Conservation (phyloP, 352 stramenopile species). For the Phytophthora multivora region DNA sequence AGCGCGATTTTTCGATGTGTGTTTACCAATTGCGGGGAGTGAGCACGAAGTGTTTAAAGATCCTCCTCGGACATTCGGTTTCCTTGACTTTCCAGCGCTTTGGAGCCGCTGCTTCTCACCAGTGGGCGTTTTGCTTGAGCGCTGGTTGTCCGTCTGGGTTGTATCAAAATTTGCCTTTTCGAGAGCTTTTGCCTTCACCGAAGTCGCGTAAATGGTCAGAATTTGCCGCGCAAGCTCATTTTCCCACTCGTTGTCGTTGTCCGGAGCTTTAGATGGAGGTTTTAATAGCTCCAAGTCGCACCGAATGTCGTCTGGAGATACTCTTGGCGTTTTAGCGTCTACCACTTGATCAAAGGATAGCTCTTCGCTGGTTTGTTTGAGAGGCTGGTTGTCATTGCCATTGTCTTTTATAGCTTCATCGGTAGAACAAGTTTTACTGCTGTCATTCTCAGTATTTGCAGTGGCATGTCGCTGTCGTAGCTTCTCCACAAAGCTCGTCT, state of each 20-base stretch:
- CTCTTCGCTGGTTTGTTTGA: not conserved
- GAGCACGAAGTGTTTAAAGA: constrained; percentile 20
- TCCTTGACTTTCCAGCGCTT: not conserved
- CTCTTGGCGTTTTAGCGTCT: not conserved
- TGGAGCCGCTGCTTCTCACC: constrained; percentile 1
- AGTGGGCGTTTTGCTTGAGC: not conserved
- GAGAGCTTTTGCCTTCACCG: constrained; percentile 61
- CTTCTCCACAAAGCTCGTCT: constrained; percentile 36
- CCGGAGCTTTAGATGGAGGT: constrained; percentile 48
- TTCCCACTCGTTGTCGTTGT: constrained; percentile 87
- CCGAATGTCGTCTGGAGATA: constrained; percentile 17
- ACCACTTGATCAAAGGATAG: not conserved
- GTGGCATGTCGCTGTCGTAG: constrained; percentile 25
- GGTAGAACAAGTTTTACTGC: no score
- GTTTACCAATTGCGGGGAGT: constrained; percentile 23
- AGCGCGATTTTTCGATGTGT: not conserved
- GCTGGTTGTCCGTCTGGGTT: constrained; percentile 3
- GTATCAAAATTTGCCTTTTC: constrained; percentile 12
- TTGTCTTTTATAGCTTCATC: no score
- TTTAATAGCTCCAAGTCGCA: constrained; percentile 66
- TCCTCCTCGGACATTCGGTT: not conserved
- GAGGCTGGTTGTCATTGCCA: not conserved
- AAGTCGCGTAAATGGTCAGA: constrained; percentile 86
- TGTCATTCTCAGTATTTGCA: not conserved
- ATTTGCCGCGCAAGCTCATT: constrained; percentile 92